Evolutionary conservation across 2,329 filamentous ascomycete genomes (phyloP), one percentile per base, ranked within the genome.

Genomic region (Colletotrichum sp.): DNA sequence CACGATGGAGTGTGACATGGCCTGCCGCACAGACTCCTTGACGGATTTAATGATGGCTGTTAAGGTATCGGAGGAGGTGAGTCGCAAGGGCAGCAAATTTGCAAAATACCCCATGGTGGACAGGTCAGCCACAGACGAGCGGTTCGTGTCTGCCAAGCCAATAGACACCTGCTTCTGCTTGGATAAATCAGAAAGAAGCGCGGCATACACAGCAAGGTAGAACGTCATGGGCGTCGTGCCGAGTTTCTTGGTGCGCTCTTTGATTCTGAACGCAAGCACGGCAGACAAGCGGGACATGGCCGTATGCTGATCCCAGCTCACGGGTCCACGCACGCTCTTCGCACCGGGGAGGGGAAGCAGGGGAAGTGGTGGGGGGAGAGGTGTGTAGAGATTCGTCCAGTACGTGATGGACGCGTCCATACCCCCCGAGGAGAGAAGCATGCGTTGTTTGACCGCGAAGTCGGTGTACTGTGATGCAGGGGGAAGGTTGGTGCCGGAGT

Each of bases 101-200:
- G 91, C 74, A 48, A 87, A 87, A 57, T 85, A 80, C 2, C 90
- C 90, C 5, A 91, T 79, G 8, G 80, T 88, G 2, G 78, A 71
- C 15, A 80, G 72, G 4, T 83, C 69, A 1, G 82, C 75, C 18
- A 73, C 72, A 2, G 88, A 84, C 0, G 85, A 86, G 61, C 80
- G 85, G 8, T 87, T 87, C 6, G 86, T 87, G 79, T 91, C 88
- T 0, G 84, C 85, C 16, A 90, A 82, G 9, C 89, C 89, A 64
- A 91, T 88, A 32, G 78, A 80, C 18, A 91, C 16, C 24, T 89
- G 84, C 1, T 83, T 77, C 24, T 30, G 24, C 6, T 16, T 21
- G 36, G 60, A 9, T 2, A 59, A 30, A 5, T 16, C 4, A 7
- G 59, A 16, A 9, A 69, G 34, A 4, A 64, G 9, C 15, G 43